phyloP scores from a whole-genome alignment of 768 basidiomycete species.

The Lactarius sp. region DNA sequence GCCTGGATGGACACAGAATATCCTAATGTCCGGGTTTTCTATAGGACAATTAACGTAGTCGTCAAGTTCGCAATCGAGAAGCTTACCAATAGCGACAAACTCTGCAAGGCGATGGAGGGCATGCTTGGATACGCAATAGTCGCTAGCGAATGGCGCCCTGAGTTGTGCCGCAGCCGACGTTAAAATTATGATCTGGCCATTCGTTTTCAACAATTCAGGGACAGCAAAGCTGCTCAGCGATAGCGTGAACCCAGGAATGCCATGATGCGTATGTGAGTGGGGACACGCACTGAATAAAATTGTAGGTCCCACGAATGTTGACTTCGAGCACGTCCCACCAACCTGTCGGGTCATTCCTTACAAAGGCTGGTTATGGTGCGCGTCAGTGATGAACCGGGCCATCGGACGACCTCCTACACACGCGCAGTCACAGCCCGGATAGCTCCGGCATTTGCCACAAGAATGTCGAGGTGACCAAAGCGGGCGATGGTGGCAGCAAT shows the following conservation, averaged over 20 bases:
- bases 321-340: slow-evolving; percentile 20
- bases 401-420: neutral
- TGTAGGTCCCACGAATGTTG: slow-evolving; percentile 18
- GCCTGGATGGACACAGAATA: neutral
- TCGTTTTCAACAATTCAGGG: slow-evolving; percentile 11
- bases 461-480: slow-evolving; percentile 16
- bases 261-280: neutral
- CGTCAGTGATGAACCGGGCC: neutral
- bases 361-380: neutral
- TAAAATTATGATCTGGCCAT: neutral
- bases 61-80: too few species aligned
- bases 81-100: neutral
- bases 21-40: slow-evolving; percentile 5
- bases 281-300: slow-evolving; percentile 7
- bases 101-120: slow-evolving; percentile 7
- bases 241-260: too few species aligned
- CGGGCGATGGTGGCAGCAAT: slow-evolving; percentile 2
- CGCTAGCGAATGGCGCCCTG: slow-evolving; percentile 2
- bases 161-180: neutral
- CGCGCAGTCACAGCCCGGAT: neutral
- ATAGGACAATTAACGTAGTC: too few species aligned
- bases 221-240: neutral
- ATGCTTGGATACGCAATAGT: slow-evolving; percentile 16
- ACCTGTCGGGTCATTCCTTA: neutral
- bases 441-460: slow-evolving; percentile 14